Conservation (phyloP, 495 filamentous ascomycete genomes). For the Aspergillus diversus region DNA sequence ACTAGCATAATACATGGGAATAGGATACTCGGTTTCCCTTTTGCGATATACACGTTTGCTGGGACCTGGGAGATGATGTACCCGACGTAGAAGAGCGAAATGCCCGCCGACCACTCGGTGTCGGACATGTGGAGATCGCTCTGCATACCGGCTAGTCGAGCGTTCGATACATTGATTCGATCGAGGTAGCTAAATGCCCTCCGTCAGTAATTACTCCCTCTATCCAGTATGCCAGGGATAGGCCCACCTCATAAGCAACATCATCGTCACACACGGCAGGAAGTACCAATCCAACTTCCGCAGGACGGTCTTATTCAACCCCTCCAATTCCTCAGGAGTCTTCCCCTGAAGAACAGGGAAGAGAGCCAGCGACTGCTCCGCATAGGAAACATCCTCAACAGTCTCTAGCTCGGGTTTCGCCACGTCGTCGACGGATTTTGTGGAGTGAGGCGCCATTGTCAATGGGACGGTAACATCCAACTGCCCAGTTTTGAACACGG, state of each 20-base stretch:
- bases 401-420: conserved; percentile 10
- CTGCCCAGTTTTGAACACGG: too few relatives aligned
- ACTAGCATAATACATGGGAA: conserved; percentile 20
- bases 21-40: conserved; percentile 18
- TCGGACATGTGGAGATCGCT: conserved; percentile 18
- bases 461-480: too few relatives aligned
- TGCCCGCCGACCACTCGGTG: conserved; percentile 14
- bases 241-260: conserved; percentile 17
- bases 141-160: conserved; percentile 20
- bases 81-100: conserved; percentile 22
- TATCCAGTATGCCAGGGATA: not conserved
- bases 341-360: conserved; percentile 18
- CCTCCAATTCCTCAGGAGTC: conserved; percentile 18
- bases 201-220: not conserved
- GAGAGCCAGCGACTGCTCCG: conserved; percentile 3
- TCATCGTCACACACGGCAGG: conserved; percentile 17
- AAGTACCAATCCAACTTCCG: conserved; percentile 19
- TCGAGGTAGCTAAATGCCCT: conserved; percentile 15
- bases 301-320: conserved; percentile 18
- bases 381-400: not conserved
- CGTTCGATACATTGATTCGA: conserved; percentile 24
- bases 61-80: conserved; percentile 22
- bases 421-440: not conserved
- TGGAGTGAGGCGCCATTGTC: too few relatives aligned
- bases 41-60: conserved; percentile 19